Base-by-base conservation (phyloP, 768 basidiomycete genomes). In the Pulveroboletus sp. region DNA sequence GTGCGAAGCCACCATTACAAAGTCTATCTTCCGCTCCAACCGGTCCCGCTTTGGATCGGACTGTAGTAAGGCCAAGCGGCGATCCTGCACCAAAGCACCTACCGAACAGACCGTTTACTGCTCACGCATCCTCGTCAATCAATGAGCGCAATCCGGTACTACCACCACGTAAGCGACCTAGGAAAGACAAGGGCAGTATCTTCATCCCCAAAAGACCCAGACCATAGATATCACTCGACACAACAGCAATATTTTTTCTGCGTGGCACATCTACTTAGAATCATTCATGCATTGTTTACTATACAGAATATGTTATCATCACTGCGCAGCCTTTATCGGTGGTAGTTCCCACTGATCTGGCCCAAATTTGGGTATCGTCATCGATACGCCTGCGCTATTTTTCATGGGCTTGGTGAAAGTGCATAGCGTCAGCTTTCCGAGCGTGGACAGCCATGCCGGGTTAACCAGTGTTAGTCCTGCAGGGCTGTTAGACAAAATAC, bases 301-400 rank as follows among this genome's bases (percentile, higher is more conserved):
- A 30, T 31, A 56, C 13, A 45, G 43, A 46, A 58, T 28, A 43
- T 55, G 6, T 26, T 68, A 68, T 49, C 45, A 39, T 56, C 43
- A 21, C 45, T 54, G 43, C 28, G 57, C 48, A 44, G 52, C 67
- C 50, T 58, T 70, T 53, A 65, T 56, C 26, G 90, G 78, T 28
- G 93, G 91, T 49, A 99, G 69, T 65, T 95, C 90, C 84, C 94
- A 94, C 7, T 82, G 82, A 28, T 85, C 81, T 35, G 84, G 84
- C 9, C 92, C 92, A 66, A 93, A 97, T 46, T 78, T 81, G 0
- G 95, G 95, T 42, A 85, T 81, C 9, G 84, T 80, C 77, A 92
- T 83, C 51, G 84, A 71, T 9, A 77, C 70, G 7, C 92, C 86
- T 1, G 74, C 69, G 37, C 72, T 80, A 46, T 84, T 84, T 67